A percentile compares a stretch with the other conserved stretches of the same genome.
Conservation (phyloP, 1,139 yeast species). For the Lodderomyces orthopsilosis region DNA sequence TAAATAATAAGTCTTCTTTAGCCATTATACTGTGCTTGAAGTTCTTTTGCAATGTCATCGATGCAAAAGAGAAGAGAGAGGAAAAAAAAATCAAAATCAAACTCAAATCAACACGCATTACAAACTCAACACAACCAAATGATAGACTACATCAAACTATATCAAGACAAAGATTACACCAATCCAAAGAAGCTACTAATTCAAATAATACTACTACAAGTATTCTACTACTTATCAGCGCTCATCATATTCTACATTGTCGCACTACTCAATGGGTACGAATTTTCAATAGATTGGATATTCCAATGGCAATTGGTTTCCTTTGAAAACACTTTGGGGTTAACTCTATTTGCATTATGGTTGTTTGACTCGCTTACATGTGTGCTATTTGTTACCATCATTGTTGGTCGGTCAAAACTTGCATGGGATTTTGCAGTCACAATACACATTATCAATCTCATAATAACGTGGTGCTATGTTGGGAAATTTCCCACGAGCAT, state of each 20-base stretch:
- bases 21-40: slow-evolving; percentile 7
- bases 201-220: slow-evolving; percentile 63
- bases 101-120: background rate
- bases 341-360: slow-evolving; percentile 74
- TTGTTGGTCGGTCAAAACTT: slow-evolving; percentile 87
- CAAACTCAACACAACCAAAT: background rate
- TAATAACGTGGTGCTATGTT: slow-evolving; percentile 66
- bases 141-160: slow-evolving; percentile 5
- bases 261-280: slow-evolving; percentile 60
- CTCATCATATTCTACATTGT: slow-evolving; percentile 53
- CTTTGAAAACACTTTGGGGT: slow-evolving; percentile 76
- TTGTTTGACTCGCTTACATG: slow-evolving; percentile 71
- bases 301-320: slow-evolving; percentile 79
- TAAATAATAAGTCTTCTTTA: slow-evolving; percentile 15
- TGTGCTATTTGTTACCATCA: slow-evolving; percentile 77
- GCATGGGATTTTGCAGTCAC: slow-evolving; percentile 97
- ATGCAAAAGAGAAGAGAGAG: background rate
- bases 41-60: background rate
- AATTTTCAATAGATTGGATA: slow-evolving; percentile 64
- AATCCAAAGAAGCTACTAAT: slow-evolving; percentile 40
- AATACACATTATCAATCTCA: slow-evolving; percentile 73
- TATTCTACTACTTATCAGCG: slow-evolving; percentile 67
- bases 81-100: background rate
- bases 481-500: slow-evolving; percentile 65
- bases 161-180: slow-evolving; percentile 14